Evolutionary conservation across 441 rosid species (phyloP).

Genomic region (Eruca vesicaria): DNA sequence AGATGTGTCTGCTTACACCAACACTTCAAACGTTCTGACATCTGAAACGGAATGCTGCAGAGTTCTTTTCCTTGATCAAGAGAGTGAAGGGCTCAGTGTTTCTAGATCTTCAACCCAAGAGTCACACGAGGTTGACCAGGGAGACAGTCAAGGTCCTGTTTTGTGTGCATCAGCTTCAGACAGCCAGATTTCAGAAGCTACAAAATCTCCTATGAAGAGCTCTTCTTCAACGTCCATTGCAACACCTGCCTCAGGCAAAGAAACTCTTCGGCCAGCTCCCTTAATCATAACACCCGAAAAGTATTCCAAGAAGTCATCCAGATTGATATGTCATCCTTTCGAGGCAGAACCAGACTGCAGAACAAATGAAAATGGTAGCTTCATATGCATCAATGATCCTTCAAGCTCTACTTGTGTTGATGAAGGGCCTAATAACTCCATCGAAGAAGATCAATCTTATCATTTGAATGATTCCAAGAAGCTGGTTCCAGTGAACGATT

Average conservation of each 20-base stretch:
- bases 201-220: slow-evolving; percentile 41
- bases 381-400: slow-evolving; percentile 50
- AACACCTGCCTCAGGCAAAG: slow-evolving; percentile 47
- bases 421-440: slow-evolving; percentile 30
- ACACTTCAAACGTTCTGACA: slow-evolving; percentile 49
- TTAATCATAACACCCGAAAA: slow-evolving; percentile 44
- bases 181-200: slow-evolving; percentile 46
- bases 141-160: slow-evolving; percentile 42
- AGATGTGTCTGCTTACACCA: slow-evolving; percentile 35
- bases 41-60: slow-evolving; percentile 89
- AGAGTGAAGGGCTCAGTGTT: slow-evolving; percentile 45
- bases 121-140: slow-evolving; percentile 36
- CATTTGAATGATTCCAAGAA: slow-evolving; percentile 51
- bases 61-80: slow-evolving; percentile 69
- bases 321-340: slow-evolving; percentile 44
- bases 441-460: slow-evolving; percentile 52
- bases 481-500: slow-evolving; percentile 65
- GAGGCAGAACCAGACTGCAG: slow-evolving; percentile 50
- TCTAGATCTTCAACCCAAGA: slow-evolving; percentile 44
- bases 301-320: slow-evolving; percentile 44
- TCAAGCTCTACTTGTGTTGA: slow-evolving; percentile 51
- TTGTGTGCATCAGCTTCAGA: slow-evolving; percentile 41
- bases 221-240: slow-evolving; percentile 43
- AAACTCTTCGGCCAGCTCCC: slow-evolving; percentile 44
- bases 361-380: slow-evolving; percentile 44